Evolutionary conservation across 2,329 filamentous ascomycete species (phyloP), one percentile per base, ranked within the genome.

Genomic region (Trichophyton simii): DNA sequence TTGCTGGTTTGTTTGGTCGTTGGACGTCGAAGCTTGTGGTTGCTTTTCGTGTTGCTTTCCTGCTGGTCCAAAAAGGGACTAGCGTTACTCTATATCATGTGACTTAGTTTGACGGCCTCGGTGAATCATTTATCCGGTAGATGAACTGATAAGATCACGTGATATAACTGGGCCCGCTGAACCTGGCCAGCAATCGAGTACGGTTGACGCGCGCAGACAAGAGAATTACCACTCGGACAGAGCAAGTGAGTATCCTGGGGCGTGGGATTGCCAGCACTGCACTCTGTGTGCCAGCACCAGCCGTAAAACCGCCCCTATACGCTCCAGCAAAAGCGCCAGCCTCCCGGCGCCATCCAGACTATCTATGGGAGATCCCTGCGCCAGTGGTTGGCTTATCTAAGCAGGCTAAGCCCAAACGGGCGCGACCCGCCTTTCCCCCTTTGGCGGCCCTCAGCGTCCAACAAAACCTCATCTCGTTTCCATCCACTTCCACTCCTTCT

Each of bases 401-500:
- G 55, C 55, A 31, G 8, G 60, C 62, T 63, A 63, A 55, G 11
- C 62, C 60, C 58, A 60, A 60, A 42, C 18, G 57, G 62, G 20
- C 25, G 9, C 62, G 59, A 54, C 60, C 62, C 61, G 61, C 61
- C 60, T 59, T 59, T 60, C 62, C 63, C 60, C 60, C 58, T 61
- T 62, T 9, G 34, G 58, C 57, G 50, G 59, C 41, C 50, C 58
- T 59, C 58, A 62, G 18, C 58, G 38, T 62, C 63, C 60, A 62
- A 62, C 63, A 62, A 63, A 62, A 61, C 61, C 58, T 64, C 63
- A 61, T 31, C 52, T 42, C 57, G 58, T 36, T 62, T 61, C 63
- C 55, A 62, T 60, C 61, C 57, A 61, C 63, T 63, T 60, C 59
- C 63, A 63, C 60, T 38, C 34, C 34, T 38, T 38, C 34, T 61